A percentile compares a stretch with the other conserved stretches of the same genome.
Evolutionary conservation across 148 eudicot species (phyloP).

Genomic region (Rhododendron ovatum): DNA sequence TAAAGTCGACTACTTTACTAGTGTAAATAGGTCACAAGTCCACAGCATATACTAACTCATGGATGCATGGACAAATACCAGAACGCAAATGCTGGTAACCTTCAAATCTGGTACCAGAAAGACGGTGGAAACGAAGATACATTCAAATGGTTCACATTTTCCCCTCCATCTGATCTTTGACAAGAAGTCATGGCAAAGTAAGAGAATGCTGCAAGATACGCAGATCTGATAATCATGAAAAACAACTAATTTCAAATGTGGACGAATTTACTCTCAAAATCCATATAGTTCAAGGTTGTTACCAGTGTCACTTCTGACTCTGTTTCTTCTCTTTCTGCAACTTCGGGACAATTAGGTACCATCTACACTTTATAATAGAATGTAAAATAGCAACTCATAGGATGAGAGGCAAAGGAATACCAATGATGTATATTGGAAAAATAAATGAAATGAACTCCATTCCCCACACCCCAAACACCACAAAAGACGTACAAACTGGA

Average conservation of each 20-base stretch:
- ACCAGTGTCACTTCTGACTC: not conserved
- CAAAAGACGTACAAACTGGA: not conserved
- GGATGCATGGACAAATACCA: not conserved
- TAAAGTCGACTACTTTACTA: not conserved
- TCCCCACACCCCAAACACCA: not conserved
- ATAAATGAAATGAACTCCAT: not conserved
- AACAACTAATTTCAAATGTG: not conserved
- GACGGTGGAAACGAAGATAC: not conserved
- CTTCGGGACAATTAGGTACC: not conserved
- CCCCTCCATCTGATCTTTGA: not conserved
- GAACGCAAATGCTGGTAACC: not conserved
- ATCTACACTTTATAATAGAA: not conserved
- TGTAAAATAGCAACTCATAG: not conserved
- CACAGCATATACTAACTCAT: not conserved
- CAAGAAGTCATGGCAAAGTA: not conserved
- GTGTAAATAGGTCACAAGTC: not conserved
- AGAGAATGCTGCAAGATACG: not conserved
- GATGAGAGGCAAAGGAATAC: not conserved
- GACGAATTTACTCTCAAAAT: not conserved
- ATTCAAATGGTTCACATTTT: not conserved
- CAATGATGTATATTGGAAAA: not conserved
- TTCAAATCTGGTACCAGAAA: not conserved
- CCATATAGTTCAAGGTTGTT: not conserved
- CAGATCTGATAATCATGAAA: not conserved
- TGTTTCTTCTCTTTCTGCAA: not conserved